Evolutionary conservation across 2,329 filamentous ascomycete genomes (phyloP).

Genomic region (Neospermospora avenae): DNA sequence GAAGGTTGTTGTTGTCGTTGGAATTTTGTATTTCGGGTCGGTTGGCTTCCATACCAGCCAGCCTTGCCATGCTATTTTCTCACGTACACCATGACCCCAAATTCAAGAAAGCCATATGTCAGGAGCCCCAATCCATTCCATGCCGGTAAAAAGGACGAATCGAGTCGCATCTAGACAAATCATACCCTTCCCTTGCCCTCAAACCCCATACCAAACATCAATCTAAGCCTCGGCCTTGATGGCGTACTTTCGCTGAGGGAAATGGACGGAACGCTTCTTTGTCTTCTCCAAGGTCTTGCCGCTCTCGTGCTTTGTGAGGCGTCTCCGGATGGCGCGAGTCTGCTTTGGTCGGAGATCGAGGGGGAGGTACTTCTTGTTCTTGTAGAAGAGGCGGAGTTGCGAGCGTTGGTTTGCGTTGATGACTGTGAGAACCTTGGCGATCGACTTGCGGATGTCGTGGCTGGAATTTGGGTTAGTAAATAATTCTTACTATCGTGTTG

Average conservation of each 20-base stretch:
- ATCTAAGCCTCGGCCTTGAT: conserved; percentile 64
- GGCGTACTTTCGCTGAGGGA: conserved; percentile 98
- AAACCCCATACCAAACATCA: neutral
- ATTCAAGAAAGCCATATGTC: conserved; percentile 24
- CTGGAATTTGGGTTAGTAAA: conserved; percentile 44
- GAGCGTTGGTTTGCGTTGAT: conserved; percentile 99
- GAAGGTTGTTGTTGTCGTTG: conserved; percentile 33
- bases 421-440: conserved; percentile 97
- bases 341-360: conserved; percentile 98
- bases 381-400: conserved; percentile 98
- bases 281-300: conserved; percentile 84
- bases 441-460: conserved; percentile 99
- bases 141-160: conserved; percentile 19
- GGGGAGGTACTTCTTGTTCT: conserved; percentile 99
- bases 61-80: conserved; percentile 33
- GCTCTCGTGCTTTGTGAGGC: conserved; percentile 88
- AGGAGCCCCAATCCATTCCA: conserved; percentile 21
- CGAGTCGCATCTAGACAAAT: conserved; percentile 19
- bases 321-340: conserved; percentile 95
- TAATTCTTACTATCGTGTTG: neutral
- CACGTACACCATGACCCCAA: conserved; percentile 32
- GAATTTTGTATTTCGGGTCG: conserved; percentile 29
- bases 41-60: conserved; percentile 28
- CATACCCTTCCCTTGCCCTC: conserved; percentile 7
- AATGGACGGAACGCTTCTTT: conserved; percentile 93